Evolutionary conservation across 2,329 filamentous ascomycete genomes (phyloP).

Genomic region (Apiospora phragmitis): DNA sequence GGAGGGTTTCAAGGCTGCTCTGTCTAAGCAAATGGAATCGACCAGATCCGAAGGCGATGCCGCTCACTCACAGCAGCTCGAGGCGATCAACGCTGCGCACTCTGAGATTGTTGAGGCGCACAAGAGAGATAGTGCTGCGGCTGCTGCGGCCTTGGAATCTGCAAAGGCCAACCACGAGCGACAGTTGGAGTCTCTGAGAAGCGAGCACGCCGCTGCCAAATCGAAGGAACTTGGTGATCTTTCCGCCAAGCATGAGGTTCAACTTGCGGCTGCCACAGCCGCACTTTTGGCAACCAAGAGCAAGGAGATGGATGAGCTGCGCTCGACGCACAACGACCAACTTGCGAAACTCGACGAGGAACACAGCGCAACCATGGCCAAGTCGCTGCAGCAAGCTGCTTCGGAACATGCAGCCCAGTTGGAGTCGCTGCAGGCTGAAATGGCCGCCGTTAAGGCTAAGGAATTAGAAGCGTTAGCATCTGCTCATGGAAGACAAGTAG

Average conservation of each 20-base stretch:
- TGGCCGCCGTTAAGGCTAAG: conserved; percentile 17
- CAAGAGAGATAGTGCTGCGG: conserved; percentile 26
- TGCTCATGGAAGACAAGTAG: conserved; percentile 13
- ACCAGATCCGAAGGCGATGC: conserved; percentile 25
- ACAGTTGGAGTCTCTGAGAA: conserved; percentile 13
- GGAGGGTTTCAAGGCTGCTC: conserved; percentile 30
- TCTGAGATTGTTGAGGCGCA: conserved; percentile 32
- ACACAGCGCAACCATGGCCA: conserved; percentile 20
- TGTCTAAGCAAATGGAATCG: conserved; percentile 33
- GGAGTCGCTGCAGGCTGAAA: conserved; percentile 18
- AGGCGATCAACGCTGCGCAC: conserved; percentile 25
- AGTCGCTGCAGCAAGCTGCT: conserved; percentile 16
- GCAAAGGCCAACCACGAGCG: conserved; percentile 13
- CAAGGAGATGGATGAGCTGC: conserved; percentile 29
- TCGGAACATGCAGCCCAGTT: conserved; percentile 19
- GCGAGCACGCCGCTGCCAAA: conserved; percentile 13
- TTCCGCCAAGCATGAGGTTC: conserved; percentile 11
- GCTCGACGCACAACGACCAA: conserved; percentile 29
- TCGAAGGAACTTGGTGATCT: conserved; percentile 18
- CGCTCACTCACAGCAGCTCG: conserved; percentile 20
- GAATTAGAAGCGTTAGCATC: conserved; percentile 17
- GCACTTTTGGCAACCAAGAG: conserved; percentile 15
- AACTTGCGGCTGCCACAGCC: conserved; percentile 17
- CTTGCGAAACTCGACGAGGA: conserved; percentile 24
- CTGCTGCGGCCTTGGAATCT: conserved; percentile 14